Base-by-base conservation (phyloP, 352 stramenopile species). In the Pythium aphanidermatum region DNA sequence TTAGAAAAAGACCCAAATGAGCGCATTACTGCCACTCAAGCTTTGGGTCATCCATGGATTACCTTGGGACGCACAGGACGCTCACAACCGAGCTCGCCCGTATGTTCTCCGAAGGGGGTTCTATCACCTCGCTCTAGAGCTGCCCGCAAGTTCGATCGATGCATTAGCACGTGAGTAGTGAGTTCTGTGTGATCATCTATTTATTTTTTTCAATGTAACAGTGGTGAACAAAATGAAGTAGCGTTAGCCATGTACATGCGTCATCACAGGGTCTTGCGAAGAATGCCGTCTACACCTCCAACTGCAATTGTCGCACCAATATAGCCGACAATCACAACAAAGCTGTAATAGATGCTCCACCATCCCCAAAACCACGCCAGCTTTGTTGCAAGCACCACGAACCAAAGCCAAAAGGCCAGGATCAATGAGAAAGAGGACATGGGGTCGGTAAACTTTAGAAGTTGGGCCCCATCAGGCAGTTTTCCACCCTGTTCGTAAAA, bases 21-120 rank as follows among this genome's bases (percentile, higher is more conserved):
- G 42, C 77, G 89, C 13, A 62, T 94, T 23, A 95, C 83, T 4
- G 86, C 86, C 2, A 65, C 68, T 14, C 67, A 94, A 38, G 80
- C 89, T 0, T 65, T 96, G 7, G 52, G 63, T 5, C 89, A 97
- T 49, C 72, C 83, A 7, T 97, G 84, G 86, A 74, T 96, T 44
- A 73, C 67, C 16, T 50, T 66, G 9, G 58, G 50, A 16, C 27
- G 51, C 9, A 47, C 41, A 19, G 59, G 64, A 20, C 57, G 51
- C 14, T 83, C 65, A 8, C 57, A 58, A 17, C 60, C 65, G n/a
- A 63, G 52, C 24, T 74, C 70, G n/a, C 67, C 65, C 6, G 40
- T 65, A 19, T 7, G 2, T 2, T 20, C 38, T 2, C 37, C 24
- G 11, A 33, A 23, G 14, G 12, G 16, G 12, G 7, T 44, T 10